Conservation (phyloP, 78 protist species). For the Anaeramoeba flamelloides region DNA sequence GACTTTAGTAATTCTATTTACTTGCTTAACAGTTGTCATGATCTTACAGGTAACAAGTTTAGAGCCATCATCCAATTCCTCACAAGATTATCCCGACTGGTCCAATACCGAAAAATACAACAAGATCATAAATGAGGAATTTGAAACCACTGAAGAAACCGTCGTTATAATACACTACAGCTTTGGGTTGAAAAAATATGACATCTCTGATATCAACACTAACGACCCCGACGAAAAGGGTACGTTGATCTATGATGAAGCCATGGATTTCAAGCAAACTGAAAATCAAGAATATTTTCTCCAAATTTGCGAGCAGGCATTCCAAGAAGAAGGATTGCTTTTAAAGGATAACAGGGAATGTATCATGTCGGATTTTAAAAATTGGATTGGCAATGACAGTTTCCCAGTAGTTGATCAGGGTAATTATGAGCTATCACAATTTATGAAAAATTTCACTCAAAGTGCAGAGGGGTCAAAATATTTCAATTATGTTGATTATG, state of each 20-base stretch:
- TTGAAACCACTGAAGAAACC: not conserved
- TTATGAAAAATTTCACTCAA: not conserved
- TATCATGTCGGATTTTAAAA: not conserved
- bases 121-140: not conserved
- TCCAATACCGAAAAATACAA: not conserved
- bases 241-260: not conserved
- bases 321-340: not conserved
- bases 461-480: not conserved
- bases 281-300: not conserved
- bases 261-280: not conserved
- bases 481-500: not conserved
- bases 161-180: not conserved
- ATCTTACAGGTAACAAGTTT: not conserved
- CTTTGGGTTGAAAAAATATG: not conserved
- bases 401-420: not conserved
- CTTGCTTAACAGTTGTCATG: not conserved
- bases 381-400: not conserved
- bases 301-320: not conserved
- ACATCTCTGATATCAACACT: not conserved
- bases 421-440: not conserved
- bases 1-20: not conserved
- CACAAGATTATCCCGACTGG: not conserved
- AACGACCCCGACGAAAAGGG: not conserved
- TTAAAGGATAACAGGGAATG: not conserved
- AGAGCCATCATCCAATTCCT: not conserved